Evolutionary conservation across 768 basidiomycete species (phyloP), one percentile per base, ranked within the genome.

Genomic region (Multifurca ochricompacta): DNA sequence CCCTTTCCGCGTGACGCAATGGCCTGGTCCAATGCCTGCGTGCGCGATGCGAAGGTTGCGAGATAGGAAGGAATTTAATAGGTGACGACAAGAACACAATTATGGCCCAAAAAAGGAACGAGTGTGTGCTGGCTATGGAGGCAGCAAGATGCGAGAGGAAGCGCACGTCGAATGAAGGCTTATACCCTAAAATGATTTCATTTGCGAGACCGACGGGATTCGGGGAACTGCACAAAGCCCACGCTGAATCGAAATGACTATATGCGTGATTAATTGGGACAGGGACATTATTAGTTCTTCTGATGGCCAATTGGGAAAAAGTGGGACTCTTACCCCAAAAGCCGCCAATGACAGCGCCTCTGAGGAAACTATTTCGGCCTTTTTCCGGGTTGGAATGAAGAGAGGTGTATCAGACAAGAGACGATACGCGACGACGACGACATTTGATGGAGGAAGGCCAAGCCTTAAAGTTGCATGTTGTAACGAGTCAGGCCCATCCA

Each of bases 1-100:
- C 83, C 82, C 61, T 95, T 95, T 11, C 85, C 85, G 1, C 92
- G 80, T 4, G 91, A 94, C 6, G 76, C 70, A 27, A 95, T 81
- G 0, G 91, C 93, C 65, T 93, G 85, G 19, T 79, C 83, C 79
- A 83, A 90, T 10, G 80, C 91, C 10, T 86, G 77, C 79, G 2
- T 85, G 79, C 0, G 91, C 89, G 40, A 92, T 78, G 25, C 81
- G 78, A 43, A 95, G 82, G 68, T 95, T 94, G 42, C 81, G 81
- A 27, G 82, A 76, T 47, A 97, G 78, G 71, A 94, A 94, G 73
- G 86, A 94, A 2, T 74, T 76, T 46, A 95, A 74, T 52, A 97
- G 85, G 91, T 0, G 80, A 73, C 8, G 86, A 82, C 4, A 93
- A 65, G 51, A 92, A 76, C 48, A 91, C 72, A 13, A 87, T 65